Base-by-base conservation (phyloP, 768 basidiomycete genomes). In the Rhodotorula diobovata region DNA sequence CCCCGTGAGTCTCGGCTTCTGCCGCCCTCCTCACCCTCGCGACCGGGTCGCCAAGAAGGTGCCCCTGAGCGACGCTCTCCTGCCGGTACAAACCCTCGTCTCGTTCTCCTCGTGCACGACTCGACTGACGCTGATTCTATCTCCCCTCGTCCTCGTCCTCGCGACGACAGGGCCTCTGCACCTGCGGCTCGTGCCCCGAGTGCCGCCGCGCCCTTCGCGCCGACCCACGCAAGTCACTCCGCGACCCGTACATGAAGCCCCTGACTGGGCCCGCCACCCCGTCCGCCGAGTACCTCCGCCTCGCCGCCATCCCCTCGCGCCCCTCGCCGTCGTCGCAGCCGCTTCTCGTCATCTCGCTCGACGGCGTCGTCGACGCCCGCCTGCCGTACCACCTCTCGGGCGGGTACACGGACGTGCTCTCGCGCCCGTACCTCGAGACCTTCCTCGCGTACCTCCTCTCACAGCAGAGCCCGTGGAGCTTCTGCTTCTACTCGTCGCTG, bases 371-470 rank as follows among this genome's bases (percentile, higher is more conserved):
- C 51, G 70, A 67, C 43, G 61, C 61, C 16, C 61, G 43, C 10
- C 70, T 71, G 0, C 70, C 70, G n/a, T 43, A 59, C 35, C 70
- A 71, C 45, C 51, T 71, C 30, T 28, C 14, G 4, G 66, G 70
- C n/a, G 70, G 70, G 8, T 71, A 58, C 55, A 67, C 61, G n/a
- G 70, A 71, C 50, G 56, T 63, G 8, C 61, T 71, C 21, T 37
- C 61, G 21, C 56, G 70, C 9, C 66, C 70, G 34, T 71, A 71
- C 66, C 41, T 71, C 12, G 8, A 16, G 23, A 54, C 70, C 4
- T 46, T 71, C 61, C 58, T 71, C 61, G 63, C 58, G 11, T 72
- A 72, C 67, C 58, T 72, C 60, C 60, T 72, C 7, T 14, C 41
- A 20, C 71, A 32, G 6, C 18, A 61, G 9, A 58, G 48, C 16